Evolutionary conservation across 495 filamentous ascomycete genomes (phyloP).

Genomic region (Talaromyces nanjingensis): DNA sequence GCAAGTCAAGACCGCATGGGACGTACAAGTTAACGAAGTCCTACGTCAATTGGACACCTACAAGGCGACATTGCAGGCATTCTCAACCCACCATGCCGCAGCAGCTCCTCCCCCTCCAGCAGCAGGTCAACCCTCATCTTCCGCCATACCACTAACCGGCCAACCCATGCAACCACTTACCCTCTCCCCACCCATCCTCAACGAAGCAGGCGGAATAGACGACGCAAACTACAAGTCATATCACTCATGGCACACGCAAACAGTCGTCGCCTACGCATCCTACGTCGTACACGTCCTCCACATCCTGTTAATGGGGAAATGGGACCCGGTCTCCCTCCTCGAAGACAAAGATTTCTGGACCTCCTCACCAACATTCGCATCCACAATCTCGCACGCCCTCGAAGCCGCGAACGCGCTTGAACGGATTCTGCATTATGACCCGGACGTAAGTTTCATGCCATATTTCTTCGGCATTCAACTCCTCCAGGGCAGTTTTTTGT

Average conservation of each 20-base stretch:
- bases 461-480: conserved; percentile 87
- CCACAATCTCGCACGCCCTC: conserved; percentile 71
- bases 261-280: conserved; percentile 86
- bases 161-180: neutral
- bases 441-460: conserved; percentile 81
- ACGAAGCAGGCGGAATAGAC: conserved; percentile 16
- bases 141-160: neutral
- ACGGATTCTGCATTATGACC: conserved; percentile 79
- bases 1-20: conserved; percentile 68
- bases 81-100: conserved; percentile 49
- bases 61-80: conserved; percentile 78
- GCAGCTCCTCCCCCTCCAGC: conserved; percentile 21
- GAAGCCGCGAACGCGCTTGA: conserved; percentile 74
- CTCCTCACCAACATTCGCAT: conserved; percentile 72
- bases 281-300: conserved; percentile 80
- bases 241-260: conserved; percentile 66
- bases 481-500: conserved; percentile 73
- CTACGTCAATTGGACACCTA: conserved; percentile 73
- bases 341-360: conserved; percentile 89
- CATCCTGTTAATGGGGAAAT: conserved; percentile 77
- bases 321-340: conserved; percentile 78
- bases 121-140: neutral
- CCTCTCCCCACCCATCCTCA: conserved; percentile 4
- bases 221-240: conserved; percentile 37
- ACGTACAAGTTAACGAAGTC: conserved; percentile 72